Percentiles rank a stretch among this genome's conserved stretches.
These are phyloP conservation scores for Rhodosporidiobolus odoratus DNA, from an alignment of 768 basidiomycete species.

Conservation along the genomic window DNA sequence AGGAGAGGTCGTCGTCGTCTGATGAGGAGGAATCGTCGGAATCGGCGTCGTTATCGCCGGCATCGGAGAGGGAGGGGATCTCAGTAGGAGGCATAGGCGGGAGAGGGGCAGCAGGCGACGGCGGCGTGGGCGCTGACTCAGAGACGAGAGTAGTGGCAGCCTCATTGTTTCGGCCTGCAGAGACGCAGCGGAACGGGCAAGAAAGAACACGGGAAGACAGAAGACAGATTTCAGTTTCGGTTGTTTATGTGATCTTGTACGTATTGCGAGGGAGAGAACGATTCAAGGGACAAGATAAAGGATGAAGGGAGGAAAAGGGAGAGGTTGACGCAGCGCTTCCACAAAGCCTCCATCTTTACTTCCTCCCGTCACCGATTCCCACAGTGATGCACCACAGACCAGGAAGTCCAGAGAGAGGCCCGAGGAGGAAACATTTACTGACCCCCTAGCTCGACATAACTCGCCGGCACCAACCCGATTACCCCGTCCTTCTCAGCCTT, in stretches of 20 bases:
- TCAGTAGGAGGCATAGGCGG: not conserved
- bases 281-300: not conserved
- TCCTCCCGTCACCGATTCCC: constrained; percentile 46
- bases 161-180: too few relatives aligned
- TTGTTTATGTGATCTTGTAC: constrained; percentile 11
- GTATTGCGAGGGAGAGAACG: not conserved
- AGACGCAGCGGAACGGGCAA: too few relatives aligned
- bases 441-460: constrained; percentile 87
- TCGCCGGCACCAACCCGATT: constrained; percentile 84
- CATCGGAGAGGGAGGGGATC: not conserved
- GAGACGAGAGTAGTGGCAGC: too few relatives aligned
- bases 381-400: not conserved
- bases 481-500: constrained; percentile 81
- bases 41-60: constrained; percentile 17
- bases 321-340: constrained; percentile 46
- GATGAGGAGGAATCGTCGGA: too few relatives aligned
- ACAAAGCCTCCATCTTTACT: constrained; percentile 62
- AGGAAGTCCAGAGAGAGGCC: not conserved
- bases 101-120: too few relatives aligned
- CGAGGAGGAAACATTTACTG: constrained; percentile 55
- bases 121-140: too few relatives aligned
- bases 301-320: not conserved
- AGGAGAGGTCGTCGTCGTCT: constrained; percentile 16
- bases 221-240: too few relatives aligned
- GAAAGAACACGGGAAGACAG: too few relatives aligned